phyloP scores from a whole-genome alignment of 176 grass and related monocot genomes.

The Lolium multiflorum region DNA sequence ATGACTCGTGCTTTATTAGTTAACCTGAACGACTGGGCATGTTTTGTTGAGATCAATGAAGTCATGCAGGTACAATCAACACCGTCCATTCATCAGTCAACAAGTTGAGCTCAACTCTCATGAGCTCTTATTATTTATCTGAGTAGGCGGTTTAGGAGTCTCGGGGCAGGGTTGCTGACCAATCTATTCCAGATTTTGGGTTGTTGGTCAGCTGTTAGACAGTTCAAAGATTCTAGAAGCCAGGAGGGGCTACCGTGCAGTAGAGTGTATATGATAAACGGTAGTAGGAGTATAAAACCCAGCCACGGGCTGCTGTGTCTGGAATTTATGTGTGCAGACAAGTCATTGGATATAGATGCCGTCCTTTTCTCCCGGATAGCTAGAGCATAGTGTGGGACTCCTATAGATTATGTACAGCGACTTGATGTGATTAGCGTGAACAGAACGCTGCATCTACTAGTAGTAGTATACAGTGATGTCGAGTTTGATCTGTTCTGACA shows the following conservation, averaged over 20 bases:
- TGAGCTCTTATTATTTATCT: not conserved
- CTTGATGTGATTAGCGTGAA: not conserved
- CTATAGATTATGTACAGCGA: conserved; percentile 7
- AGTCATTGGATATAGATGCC: not conserved
- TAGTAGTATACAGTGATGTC: not conserved
- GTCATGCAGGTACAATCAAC: not conserved
- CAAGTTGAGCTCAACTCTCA: not conserved
- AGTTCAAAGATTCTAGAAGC: not conserved
- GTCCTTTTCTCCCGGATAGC: conserved; percentile 20
- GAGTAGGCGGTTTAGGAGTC: not conserved
- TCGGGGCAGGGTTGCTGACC: not conserved
- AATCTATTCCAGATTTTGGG: not conserved
- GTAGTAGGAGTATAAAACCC: not conserved
- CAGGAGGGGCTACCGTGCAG: not conserved
- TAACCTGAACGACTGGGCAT: too few relatives aligned
- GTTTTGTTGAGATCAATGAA: not conserved
- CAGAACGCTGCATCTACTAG: not conserved
- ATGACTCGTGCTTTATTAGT: not conserved
- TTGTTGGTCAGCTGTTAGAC: not conserved
- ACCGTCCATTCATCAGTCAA: not conserved
- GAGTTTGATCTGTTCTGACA: not conserved
- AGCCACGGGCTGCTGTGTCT: not conserved
- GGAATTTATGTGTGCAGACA: not conserved
- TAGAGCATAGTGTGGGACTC: too few relatives aligned
- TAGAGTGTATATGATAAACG: not conserved